Base-by-base conservation (phyloP, 768 basidiomycete genomes). In the Boletus rex-veris region DNA sequence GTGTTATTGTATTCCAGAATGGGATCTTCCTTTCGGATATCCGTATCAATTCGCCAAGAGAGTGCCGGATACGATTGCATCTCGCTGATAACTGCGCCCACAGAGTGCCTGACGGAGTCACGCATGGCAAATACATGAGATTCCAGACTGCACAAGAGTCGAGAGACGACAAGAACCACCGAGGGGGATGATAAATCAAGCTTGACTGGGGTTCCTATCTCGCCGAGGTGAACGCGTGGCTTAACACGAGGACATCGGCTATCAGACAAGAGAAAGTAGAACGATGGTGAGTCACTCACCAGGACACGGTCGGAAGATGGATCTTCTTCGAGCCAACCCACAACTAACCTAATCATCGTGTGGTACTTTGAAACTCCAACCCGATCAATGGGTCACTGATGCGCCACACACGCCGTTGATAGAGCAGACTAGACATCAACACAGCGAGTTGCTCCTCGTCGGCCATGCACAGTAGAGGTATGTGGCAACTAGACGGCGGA, bases 1-100 rank as follows among this genome's bases (percentile, higher is more conserved):
- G 7, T 19, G 3, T 7, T 19, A n/a, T 44, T n/a, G 2, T 24
- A 31, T 43, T 14, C 33, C 33, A 33, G 4, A 33, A 33, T 33
- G 33, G 33, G 33, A 33, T 33, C 33, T 15, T 35, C 28, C 14
- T 30, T 18, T 12, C 19, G 40, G 18, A 7, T 11, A 19, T 45
- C 43, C 3, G 56, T 57, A 37, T 57, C 52, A n/a, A 57, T 54
- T 28, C 56, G 47, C 56, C 56, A 57, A 18, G 53, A 36, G 5
- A 45, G 47, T 11, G 56, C 7, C 9, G 56, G 36, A 49, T 36
- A 12, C 0, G 42, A 54, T 37, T 3, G 31, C 4, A 21, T 49
- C 30, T 31, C 33, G 15, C 35, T 30, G 42, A 54, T 15, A 24
- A 54, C 47, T 14, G 53, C 33, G 12, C 48, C 43, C 9, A 55